A percentile compares a stretch with the other conserved stretches of the same genome.
phyloP scores from a whole-genome alignment of 352 stramenopile genomes.

The Sclerospora graminicola region DNA sequence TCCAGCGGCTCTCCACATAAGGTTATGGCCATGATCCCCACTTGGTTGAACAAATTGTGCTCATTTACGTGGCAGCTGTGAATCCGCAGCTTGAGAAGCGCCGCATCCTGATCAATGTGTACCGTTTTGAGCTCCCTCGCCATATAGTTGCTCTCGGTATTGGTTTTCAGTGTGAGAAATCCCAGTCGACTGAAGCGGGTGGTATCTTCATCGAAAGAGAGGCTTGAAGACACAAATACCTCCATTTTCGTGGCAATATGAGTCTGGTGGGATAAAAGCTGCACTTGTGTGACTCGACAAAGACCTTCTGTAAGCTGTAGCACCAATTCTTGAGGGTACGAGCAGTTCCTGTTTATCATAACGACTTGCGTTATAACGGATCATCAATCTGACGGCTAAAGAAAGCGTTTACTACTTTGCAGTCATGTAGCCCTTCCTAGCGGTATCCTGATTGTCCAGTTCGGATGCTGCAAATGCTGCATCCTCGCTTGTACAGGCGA shows the following conservation, averaged over 20 bases:
- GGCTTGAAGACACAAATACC: slow-evolving; percentile 70
- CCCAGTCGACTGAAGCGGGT: slow-evolving; percentile 73
- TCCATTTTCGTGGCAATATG: slow-evolving; percentile 91
- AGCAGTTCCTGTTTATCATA: slow-evolving; percentile 60
- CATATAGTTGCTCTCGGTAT: slow-evolving; percentile 73
- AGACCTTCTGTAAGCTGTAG: slow-evolving; percentile 63
- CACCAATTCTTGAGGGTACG: slow-evolving; percentile 90
- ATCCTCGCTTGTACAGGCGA: slow-evolving; percentile 83
- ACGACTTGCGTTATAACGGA: neutral
- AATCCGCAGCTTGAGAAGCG: slow-evolving; percentile 83
- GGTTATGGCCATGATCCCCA: slow-evolving; percentile 87
- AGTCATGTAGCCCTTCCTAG: slow-evolving; percentile 67
- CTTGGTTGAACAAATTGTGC: slow-evolving; percentile 87
- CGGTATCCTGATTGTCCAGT: slow-evolving; percentile 69
- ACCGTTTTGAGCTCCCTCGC: slow-evolving; percentile 90
- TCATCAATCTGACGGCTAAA: neutral
- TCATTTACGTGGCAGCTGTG: slow-evolving; percentile 85
- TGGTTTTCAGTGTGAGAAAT: slow-evolving; percentile 76
- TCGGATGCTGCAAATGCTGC: slow-evolving; percentile 69
- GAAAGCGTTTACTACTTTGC: slow-evolving; percentile 30
- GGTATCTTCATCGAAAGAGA: slow-evolving; percentile 20
- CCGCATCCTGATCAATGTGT: slow-evolving; percentile 78
- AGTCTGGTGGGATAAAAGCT: slow-evolving; percentile 88
- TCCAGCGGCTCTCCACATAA: slow-evolving; percentile 58
- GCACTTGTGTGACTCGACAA: slow-evolving; percentile 72